A percentile compares a stretch with the other conserved stretches of the same genome.
phyloP scores from a whole-genome alignment of 805 yeast species.

The Myxozyma neotropica region DNA sequence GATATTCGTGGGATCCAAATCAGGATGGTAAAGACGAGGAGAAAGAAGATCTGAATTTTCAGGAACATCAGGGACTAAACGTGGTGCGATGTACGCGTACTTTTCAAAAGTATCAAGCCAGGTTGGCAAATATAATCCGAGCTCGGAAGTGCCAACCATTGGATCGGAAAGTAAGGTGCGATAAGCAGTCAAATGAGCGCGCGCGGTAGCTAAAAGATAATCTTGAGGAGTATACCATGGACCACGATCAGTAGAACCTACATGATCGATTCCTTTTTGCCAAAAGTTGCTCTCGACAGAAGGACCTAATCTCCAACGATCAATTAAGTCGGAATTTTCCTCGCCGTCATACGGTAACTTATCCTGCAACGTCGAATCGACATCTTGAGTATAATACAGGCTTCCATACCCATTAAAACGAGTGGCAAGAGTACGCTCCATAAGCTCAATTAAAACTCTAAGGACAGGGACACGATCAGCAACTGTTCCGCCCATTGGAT shows the following conservation, averaged over 20 bases:
- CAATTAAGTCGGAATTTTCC: slow-evolving; percentile 52
- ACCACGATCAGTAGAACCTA: slow-evolving; percentile 59
- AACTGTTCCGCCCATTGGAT: slow-evolving; percentile 62
- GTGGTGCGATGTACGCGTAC: slow-evolving; percentile 57
- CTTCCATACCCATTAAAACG: slow-evolving; percentile 79
- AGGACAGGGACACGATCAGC: slow-evolving; percentile 56
- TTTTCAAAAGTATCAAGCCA: slow-evolving; percentile 58
- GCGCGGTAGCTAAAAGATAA: slow-evolving; percentile 64
- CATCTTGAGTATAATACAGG: slow-evolving; percentile 75
- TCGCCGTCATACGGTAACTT: slow-evolving; percentile 65
- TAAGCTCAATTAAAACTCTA: slow-evolving; percentile 71
- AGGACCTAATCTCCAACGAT: slow-evolving; percentile 92
- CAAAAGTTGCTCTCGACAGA: slow-evolving; percentile 76
- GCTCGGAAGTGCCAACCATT: slow-evolving; percentile 50
- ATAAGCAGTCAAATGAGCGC: slow-evolving; percentile 64
- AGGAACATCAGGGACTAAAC: slow-evolving; percentile 54
- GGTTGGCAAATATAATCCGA: slow-evolving; percentile 22
- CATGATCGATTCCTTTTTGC: slow-evolving; percentile 61
- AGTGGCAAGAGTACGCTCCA: slow-evolving; percentile 55
- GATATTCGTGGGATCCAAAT: slow-evolving; percentile 88
- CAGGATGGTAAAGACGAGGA: slow-evolving; percentile 78
- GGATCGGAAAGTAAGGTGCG: slow-evolving; percentile 58
- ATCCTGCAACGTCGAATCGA: slow-evolving; percentile 48
- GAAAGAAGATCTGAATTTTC: slow-evolving; percentile 60
- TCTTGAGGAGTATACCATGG: slow-evolving; percentile 73